Percentiles rank a stretch among this genome's conserved stretches.
Conservation (phyloP, 176 grass and related monocot species). For the Ananas comosus region DNA sequence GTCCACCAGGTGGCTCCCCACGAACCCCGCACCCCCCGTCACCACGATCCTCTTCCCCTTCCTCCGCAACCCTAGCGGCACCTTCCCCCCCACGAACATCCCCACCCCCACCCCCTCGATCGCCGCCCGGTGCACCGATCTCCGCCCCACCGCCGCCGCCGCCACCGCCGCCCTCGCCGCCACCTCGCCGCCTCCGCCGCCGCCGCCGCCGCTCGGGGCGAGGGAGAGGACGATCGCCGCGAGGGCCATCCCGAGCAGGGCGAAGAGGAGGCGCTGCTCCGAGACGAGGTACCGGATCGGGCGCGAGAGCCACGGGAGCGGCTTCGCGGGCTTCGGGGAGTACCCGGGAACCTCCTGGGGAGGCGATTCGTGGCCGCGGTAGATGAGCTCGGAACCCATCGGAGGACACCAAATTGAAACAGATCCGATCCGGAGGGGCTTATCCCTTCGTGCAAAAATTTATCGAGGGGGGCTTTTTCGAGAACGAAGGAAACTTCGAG, state of each 20-base stretch:
- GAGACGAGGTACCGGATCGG: constrained; percentile 38
- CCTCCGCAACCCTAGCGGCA: constrained; percentile 78
- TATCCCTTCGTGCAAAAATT: constrained; percentile 7
- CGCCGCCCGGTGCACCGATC: not conserved
- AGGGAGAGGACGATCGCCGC: constrained; percentile 48
- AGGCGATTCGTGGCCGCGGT: constrained; percentile 31
- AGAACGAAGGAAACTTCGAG: not conserved
- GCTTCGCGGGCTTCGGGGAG: constrained; percentile 53
- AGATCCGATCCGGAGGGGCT: not conserved
- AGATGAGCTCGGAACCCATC: constrained; percentile 83
- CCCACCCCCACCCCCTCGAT: not conserved
- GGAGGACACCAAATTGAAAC: not conserved
- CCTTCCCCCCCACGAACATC: constrained; percentile 55
- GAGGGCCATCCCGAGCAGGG: constrained; percentile 62
- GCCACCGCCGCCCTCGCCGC: not conserved
- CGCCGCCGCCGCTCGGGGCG: not conserved
- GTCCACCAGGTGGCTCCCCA: constrained; percentile 87
- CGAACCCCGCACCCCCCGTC: constrained; percentile 85
- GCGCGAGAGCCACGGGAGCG: constrained; percentile 44
- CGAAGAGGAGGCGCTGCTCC: constrained; percentile 67
- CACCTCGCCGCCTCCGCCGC: not conserved
- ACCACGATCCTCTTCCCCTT: constrained; percentile 73
- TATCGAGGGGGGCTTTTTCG: not conserved
- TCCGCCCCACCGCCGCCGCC: not conserved
- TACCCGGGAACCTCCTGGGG: constrained; percentile 15